Conservation (phyloP, 345 rosid genomes). For the Populus simonii region DNA sequence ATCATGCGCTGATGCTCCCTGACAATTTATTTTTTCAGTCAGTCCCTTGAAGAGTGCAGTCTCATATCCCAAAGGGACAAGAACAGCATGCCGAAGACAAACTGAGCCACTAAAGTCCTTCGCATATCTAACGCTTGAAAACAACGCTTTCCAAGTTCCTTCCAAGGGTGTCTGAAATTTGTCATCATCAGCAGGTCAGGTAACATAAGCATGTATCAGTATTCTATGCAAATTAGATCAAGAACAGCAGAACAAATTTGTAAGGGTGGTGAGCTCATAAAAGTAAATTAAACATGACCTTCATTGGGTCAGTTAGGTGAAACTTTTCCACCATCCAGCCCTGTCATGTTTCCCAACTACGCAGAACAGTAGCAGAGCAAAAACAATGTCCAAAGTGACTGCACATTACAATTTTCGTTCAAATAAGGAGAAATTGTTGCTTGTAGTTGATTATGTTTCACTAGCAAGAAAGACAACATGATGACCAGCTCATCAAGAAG, state of each 20-base stretch:
- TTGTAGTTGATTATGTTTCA: too few relatives aligned
- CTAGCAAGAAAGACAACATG: background rate
- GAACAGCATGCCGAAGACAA: constrained; percentile 79
- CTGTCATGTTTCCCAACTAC: background rate
- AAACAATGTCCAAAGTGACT: background rate
- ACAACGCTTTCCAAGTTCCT: constrained; percentile 84
- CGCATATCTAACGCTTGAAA: constrained; percentile 69
- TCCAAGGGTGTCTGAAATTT: constrained; percentile 70
- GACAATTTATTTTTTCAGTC: constrained; percentile 48
- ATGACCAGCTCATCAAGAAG: background rate
- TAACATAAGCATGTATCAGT: background rate
- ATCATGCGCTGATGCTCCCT: constrained; percentile 61
- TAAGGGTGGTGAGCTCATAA: background rate
- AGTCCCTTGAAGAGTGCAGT: constrained; percentile 78
- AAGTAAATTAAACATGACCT: background rate
- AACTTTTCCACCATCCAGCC: background rate
- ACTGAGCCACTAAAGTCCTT: constrained; percentile 73
- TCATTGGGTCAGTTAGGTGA: background rate
- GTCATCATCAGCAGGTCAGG: constrained; percentile 6
- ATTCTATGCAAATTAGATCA: too few relatives aligned
- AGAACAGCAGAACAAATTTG: background rate
- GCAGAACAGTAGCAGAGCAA: background rate
- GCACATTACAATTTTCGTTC: background rate
- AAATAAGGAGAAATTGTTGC: background rate
- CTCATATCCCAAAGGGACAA: constrained; percentile 88